Percentiles rank a stretch among this genome's conserved stretches.
phyloP scores from a whole-genome alignment of 768 basidiomycete genomes.

The Phaffia australis region DNA sequence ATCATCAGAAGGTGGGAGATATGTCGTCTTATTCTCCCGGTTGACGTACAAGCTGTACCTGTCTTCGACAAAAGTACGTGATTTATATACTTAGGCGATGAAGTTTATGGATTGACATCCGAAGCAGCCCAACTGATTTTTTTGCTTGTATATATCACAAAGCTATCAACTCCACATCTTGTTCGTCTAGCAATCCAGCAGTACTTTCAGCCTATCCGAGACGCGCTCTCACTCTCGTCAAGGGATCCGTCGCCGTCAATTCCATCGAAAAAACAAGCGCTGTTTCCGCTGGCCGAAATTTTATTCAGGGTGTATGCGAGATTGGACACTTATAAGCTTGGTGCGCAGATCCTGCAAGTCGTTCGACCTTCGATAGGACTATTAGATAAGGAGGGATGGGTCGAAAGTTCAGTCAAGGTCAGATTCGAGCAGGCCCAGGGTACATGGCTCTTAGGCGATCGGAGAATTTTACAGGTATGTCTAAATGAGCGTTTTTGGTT shows the following conservation, averaged over 20 bases:
- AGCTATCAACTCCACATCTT: not conserved
- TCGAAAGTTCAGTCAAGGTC: constrained; percentile 12
- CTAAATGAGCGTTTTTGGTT: constrained; percentile 8
- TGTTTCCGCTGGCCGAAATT: constrained; percentile 3
- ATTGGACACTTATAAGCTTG: constrained; percentile 20
- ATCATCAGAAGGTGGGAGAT: constrained; percentile 9
- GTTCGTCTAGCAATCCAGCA: constrained; percentile 1
- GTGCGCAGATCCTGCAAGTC: constrained; percentile 20
- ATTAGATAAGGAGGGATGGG: not conserved
- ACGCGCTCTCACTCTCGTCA: constrained; percentile 11
- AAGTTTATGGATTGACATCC: not conserved
- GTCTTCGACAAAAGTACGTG: constrained; percentile 1
- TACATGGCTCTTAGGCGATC: not conserved
- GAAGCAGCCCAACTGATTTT: not conserved
- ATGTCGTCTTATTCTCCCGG: constrained; percentile 7
- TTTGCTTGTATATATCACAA: not conserved
- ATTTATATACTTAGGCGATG: not conserved
- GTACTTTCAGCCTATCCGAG: constrained; percentile 12
- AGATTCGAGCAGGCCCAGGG: not conserved
- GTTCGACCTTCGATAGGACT: constrained; percentile 4
- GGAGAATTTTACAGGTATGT: constrained; percentile 11
- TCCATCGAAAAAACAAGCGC: not conserved
- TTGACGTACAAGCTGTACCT: constrained; percentile 11
- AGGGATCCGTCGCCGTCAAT: constrained; percentile 7
- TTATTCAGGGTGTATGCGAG: constrained; percentile 18